Conservation (phyloP, 805 yeast species). For the Priceomyces haplophilus region DNA sequence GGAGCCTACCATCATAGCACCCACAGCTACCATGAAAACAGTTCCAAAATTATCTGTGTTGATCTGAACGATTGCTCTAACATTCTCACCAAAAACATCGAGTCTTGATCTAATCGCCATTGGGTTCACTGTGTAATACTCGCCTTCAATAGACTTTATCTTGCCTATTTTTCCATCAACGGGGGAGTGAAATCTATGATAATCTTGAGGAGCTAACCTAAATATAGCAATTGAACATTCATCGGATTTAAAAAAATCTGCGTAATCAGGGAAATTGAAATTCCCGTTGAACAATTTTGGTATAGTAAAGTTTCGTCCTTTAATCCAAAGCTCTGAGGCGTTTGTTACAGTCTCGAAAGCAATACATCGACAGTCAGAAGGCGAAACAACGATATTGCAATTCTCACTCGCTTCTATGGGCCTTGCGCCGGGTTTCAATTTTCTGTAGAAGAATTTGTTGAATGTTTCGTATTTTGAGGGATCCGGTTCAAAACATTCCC, state of each 20-base stretch:
- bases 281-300: constrained; percentile 53
- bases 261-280: constrained; percentile 40
- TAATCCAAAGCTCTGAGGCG: constrained; percentile 85
- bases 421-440: constrained; percentile 68
- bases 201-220: constrained; percentile 94
- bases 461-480: constrained; percentile 59
- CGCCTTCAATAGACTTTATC: constrained; percentile 74
- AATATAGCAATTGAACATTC: constrained; percentile 72
- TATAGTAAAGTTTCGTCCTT: constrained; percentile 74
- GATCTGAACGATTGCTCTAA: constrained; percentile 74
- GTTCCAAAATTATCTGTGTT: constrained; percentile 74
- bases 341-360: constrained; percentile 55
- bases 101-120: constrained; percentile 89
- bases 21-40: constrained; percentile 76
- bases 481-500: constrained; percentile 57
- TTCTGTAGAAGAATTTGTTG: constrained; percentile 86
- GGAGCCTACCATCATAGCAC: constrained; percentile 99
- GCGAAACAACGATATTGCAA: constrained; percentile 56
- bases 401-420: constrained; percentile 58
- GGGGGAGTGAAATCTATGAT: constrained; percentile 89
- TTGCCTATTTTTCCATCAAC: constrained; percentile 71
- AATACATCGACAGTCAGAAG: constrained; percentile 86
- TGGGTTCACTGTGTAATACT: constrained; percentile 94
- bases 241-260: constrained; percentile 30
- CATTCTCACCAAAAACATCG: constrained; percentile 92